Base-by-base conservation (phyloP, 2,329 filamentous ascomycete species). In the Nemania bipapillata region DNA sequence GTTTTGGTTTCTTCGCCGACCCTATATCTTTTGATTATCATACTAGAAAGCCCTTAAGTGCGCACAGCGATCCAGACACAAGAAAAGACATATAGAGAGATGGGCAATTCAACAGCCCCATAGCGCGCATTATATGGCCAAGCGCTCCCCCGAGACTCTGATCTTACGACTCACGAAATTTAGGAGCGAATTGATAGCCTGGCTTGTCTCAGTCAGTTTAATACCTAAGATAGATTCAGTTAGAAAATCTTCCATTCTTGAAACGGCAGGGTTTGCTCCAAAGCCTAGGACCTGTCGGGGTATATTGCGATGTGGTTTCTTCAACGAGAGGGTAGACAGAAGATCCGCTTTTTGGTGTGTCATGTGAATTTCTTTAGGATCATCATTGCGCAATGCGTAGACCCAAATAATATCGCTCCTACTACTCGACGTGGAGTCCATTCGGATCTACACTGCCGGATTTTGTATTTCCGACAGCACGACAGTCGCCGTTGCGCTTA, bases 21-120 rank as follows among this genome's bases (percentile, higher is more conserved):
- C 22, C 92, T 24, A 53, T 47, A 15, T 15, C 12, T 59, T 28
- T 40, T 45, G 17, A 53, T 35, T 42, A 45, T 30, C 15, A 42
- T 42, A 15, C 3, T 28, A 28, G 55, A 26, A 3, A 52, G 7
- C 30, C 6, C 17, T 32, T 22, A 2, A n/a, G 28, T 45, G 24
- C 32, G 11, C 22, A 12, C 40, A 26, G 28, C 12, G 24, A 50
- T 22, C 17, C 12, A 35, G 17, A 54, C 50, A 12, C 20, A 2
- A 55, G 15, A 28, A 37, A 56, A 11, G 12, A 37, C 7, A 15
- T 15, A 28, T 37, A 17, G 22, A 15, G n/a, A 32, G 5, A 1
- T 17, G 15, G 26, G 17, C n/a, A 1, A 24, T 6, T 47, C 20
- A 24, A 22, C 24, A n/a, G 5, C 37, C 45, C 1, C 5, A 47